Evolutionary conservation across 768 basidiomycete species (phyloP).

Genomic region (Phylloporus sp.): DNA sequence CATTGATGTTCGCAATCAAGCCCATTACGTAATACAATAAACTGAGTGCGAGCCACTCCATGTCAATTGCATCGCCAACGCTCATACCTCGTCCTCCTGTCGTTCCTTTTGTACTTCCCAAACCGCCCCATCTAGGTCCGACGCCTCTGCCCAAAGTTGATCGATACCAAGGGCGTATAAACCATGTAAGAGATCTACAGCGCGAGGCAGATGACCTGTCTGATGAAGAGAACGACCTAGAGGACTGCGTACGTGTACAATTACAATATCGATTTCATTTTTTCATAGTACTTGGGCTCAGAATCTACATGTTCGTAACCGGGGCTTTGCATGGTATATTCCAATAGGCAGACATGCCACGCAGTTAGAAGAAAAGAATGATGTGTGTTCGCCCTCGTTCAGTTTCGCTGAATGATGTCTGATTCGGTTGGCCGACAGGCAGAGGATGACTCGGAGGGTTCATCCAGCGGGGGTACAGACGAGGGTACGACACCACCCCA

Average conservation of each 20-base stretch:
- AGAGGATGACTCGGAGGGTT: conserved; percentile 34
- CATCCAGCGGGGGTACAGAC: conserved; percentile 31
- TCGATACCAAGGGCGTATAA: conserved; percentile 54
- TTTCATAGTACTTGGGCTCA: conserved; percentile 25
- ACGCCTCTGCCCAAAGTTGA: conserved; percentile 48
- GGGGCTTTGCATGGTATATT: conserved; percentile 64
- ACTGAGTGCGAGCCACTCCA: conserved; percentile 12
- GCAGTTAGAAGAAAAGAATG: conserved; percentile 80
- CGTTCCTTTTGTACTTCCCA: conserved; percentile 66
- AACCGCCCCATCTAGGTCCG: conserved; percentile 62
- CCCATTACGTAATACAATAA: not conserved
- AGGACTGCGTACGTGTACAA: conserved; percentile 54
- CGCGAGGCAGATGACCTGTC: conserved; percentile 81
- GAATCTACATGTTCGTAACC: conserved; percentile 58
- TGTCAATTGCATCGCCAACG: conserved; percentile 65
- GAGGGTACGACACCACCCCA: conserved; percentile 29
- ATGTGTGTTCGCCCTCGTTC: conserved; percentile 43
- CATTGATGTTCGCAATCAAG: not conserved
- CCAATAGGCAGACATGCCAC: conserved; percentile 74
- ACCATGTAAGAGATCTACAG: conserved; percentile 61
- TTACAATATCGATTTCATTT: not conserved
- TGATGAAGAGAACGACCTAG: conserved; percentile 80
- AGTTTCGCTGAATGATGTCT: not conserved
- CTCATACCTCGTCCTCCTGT: conserved; percentile 59
- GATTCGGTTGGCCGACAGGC: conserved; percentile 19